These are phyloP conservation scores for Gastroboletus turbinatus DNA, from an alignment of 1,284 basidiomycete genomes.

Conservation along the genomic window DNA sequence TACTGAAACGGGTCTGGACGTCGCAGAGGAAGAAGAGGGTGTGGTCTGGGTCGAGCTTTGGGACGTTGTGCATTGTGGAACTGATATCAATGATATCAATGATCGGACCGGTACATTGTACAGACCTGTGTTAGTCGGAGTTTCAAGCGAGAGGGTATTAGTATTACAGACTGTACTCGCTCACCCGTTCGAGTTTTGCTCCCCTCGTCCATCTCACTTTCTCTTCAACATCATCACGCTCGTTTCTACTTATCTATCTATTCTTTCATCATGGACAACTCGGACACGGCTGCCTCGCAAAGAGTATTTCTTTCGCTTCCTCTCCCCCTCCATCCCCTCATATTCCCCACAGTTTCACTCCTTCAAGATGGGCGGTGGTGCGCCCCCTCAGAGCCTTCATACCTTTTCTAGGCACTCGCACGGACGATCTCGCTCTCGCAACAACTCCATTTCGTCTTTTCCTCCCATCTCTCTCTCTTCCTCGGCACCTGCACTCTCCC, in stretches of 20 bases:
- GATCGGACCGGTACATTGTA: neutral
- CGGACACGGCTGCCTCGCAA: conserved; percentile 44
- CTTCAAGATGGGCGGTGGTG: conserved; percentile 55
- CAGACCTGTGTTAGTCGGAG: neutral
- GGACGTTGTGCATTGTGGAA: neutral
- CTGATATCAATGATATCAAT: neutral
- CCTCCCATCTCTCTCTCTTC: conserved; percentile 39
- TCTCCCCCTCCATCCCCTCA: neutral
- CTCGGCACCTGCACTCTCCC: conserved; percentile 34
- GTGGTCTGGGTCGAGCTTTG: conserved; percentile 43
- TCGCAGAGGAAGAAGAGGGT: conserved; percentile 81
- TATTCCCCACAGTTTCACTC: conserved; percentile 51
- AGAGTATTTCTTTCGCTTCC: conserved; percentile 36
- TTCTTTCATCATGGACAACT: conserved; percentile 30
- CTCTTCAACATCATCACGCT: conserved; percentile 37
- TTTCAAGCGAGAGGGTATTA: neutral
- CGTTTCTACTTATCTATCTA: conserved; percentile 21
- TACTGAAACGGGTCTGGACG: conserved; percentile 75
- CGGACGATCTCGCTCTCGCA: conserved; percentile 72
- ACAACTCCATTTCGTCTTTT: conserved; percentile 42
- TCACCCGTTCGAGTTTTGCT: neutral
- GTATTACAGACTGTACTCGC: neutral
- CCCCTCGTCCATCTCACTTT: conserved; percentile 26
- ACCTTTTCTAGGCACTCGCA: conserved; percentile 44
- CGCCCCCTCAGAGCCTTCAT: conserved; percentile 33